Percentiles rank a stretch among this genome's conserved stretches.
Evolutionary conservation across 106 monocot species (phyloP).

Genomic region (Ottelia alismoides): DNA sequence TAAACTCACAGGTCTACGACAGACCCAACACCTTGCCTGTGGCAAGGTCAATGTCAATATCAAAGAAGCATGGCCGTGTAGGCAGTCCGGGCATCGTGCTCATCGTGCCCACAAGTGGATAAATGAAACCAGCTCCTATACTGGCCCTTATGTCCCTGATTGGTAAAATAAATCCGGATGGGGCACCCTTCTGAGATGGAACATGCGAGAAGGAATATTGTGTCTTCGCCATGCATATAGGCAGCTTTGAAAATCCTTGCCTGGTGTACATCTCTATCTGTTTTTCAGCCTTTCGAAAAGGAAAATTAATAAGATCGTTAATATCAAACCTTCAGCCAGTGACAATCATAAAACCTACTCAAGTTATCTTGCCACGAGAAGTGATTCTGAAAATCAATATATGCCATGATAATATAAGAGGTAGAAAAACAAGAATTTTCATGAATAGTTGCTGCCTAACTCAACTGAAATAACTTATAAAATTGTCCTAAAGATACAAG

Average conservation of each 20-base stretch:
- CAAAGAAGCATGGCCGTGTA: conserved; percentile 95
- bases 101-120: conserved; percentile 80
- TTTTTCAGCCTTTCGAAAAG: conserved; percentile 59
- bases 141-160: conserved; percentile 92
- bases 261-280: conserved; percentile 84
- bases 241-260: conserved; percentile 82
- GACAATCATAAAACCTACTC: no score
- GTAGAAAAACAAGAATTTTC: no score
- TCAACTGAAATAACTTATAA: no score
- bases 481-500: no score
- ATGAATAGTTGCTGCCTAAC: no score
- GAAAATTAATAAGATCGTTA: not conserved
- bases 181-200: conserved; percentile 83
- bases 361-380: no score
- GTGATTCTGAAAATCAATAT: no score
- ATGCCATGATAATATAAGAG: no score
- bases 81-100: conserved; percentile 99
- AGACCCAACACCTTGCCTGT: conserved; percentile 87
- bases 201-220: conserved; percentile 93
- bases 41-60: conserved; percentile 74
- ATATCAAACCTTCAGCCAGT: no score
- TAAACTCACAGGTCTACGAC: conserved; percentile 56
- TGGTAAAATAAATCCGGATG: conserved; percentile 70
- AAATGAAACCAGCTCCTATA: conserved; percentile 97
- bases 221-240: conserved; percentile 98